Evolutionary conservation across 495 filamentous ascomycete genomes (phyloP).

Genomic region (Baudoinia panamericana): DNA sequence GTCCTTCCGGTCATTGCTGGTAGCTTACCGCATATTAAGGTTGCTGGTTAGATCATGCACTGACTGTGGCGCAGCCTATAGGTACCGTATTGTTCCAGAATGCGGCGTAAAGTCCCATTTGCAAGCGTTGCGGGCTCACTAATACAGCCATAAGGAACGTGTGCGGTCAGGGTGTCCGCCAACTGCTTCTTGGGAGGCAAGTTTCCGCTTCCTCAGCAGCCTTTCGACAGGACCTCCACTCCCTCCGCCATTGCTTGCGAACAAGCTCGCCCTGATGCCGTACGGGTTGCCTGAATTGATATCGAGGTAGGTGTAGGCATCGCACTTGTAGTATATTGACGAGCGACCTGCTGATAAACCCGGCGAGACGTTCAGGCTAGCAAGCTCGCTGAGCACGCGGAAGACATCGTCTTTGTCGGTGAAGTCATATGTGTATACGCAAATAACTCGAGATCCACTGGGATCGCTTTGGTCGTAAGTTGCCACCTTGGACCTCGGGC

Average conservation of each 20-base stretch:
- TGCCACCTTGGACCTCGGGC: slow-evolving; percentile 56
- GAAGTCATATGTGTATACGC: slow-evolving; percentile 67
- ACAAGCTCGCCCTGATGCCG: slow-evolving; percentile 50
- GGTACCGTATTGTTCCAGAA: no score
- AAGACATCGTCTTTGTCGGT: slow-evolving; percentile 52
- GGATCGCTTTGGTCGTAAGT: slow-evolving; percentile 35
- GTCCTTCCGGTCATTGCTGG: no score
- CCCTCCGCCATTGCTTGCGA: slow-evolving; percentile 35
- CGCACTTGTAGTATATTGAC: slow-evolving; percentile 67
- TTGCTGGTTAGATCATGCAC: no score
- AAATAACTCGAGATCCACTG: slow-evolving; percentile 42
- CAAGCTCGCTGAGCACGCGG: slow-evolving; percentile 48
- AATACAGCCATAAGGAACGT: no score
- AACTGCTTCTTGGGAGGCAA: no score
- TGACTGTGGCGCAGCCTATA: no score
- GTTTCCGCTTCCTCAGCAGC: no score
- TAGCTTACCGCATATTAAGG: no score
- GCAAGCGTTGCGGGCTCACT: no score
- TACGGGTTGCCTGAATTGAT: slow-evolving; percentile 55
- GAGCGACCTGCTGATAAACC: slow-evolving; percentile 31
- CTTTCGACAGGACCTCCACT: no score
- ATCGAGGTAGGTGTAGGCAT: slow-evolving; percentile 62
- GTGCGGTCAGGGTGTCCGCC: no score
- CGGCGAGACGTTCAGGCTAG: slow-evolving; percentile 46
- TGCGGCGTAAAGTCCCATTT: no score